These are phyloP conservation scores for Trichoderma erinaceum DNA, from an alignment of 495 filamentous ascomycete species.

Conservation along the genomic window DNA sequence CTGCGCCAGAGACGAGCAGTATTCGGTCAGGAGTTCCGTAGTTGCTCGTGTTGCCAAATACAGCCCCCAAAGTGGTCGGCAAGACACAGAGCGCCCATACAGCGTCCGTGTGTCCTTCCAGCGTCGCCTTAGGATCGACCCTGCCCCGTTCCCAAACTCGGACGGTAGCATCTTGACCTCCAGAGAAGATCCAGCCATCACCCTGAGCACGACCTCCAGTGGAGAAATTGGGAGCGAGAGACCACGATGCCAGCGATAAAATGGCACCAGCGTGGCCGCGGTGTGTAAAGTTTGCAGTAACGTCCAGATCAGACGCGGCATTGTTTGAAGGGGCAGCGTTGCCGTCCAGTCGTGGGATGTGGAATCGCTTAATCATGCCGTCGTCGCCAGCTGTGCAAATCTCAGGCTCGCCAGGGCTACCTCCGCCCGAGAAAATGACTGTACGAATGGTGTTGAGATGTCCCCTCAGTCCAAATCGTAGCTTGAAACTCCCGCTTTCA, in stretches of 20 bases:
- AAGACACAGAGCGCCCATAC: conserved; percentile 95
- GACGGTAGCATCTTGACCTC: conserved; percentile 88
- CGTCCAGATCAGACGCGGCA: conserved; percentile 70
- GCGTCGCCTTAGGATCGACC: conserved; percentile 90
- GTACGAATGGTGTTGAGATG: conserved; percentile 90
- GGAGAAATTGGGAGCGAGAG: conserved; percentile 74
- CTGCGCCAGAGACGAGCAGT: conserved; percentile 82
- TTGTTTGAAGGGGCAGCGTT: conserved; percentile 48
- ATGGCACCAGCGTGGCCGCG: conserved; percentile 88
- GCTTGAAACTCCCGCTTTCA: conserved; percentile 73
- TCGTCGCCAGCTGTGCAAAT: conserved; percentile 96
- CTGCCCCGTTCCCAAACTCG: conserved; percentile 90
- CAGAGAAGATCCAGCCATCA: conserved; percentile 97
- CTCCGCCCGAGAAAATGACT: conserved; percentile 92
- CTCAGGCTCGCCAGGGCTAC: conserved; percentile 89
- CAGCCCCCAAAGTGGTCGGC: conserved; percentile 69
- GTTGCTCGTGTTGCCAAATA: conserved; percentile 64
- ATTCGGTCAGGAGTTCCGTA: conserved; percentile 78
- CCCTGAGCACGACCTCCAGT: conserved; percentile 78
- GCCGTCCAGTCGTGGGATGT: conserved; percentile 71
- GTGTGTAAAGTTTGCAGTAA: conserved; percentile 88
- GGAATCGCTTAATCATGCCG: conserved; percentile 92
- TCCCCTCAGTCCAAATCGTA: conserved; percentile 83
- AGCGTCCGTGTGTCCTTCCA: conserved; percentile 90
- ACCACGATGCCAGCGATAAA: conserved; percentile 78